Conservation (phyloP, 2,329 filamentous ascomycete species). For the Chrysoporthe cubensis region DNA sequence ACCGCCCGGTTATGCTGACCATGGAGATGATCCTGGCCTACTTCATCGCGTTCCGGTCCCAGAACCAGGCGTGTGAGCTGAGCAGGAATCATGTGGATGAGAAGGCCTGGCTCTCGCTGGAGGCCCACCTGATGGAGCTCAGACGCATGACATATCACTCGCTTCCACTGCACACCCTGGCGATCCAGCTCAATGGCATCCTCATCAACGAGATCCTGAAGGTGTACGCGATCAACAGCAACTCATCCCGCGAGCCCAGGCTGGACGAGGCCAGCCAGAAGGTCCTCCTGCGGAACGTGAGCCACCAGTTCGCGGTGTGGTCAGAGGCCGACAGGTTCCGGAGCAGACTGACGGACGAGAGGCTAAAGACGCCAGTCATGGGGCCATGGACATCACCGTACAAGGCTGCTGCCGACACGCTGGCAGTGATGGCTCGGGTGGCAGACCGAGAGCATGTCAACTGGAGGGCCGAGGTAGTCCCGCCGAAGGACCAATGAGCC, state of each 20-base stretch:
- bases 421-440: slow-evolving; percentile 49
- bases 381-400: slow-evolving; percentile 51
- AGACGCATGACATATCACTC: slow-evolving; percentile 43
- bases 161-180: slow-evolving; percentile 44
- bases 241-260: slow-evolving; percentile 26
- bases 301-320: slow-evolving; percentile 36
- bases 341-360: slow-evolving; percentile 38
- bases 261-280: slow-evolving; percentile 35
- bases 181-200: slow-evolving; percentile 49
- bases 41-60: slow-evolving; percentile 56
- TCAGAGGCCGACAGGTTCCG: slow-evolving; percentile 35
- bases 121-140: slow-evolving; percentile 50
- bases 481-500: slow-evolving; percentile 16
- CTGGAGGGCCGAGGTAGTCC: slow-evolving; percentile 47
- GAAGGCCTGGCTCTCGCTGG: slow-evolving; percentile 47
- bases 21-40: slow-evolving; percentile 58
- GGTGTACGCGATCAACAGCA: slow-evolving; percentile 39
- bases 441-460: slow-evolving; percentile 49
- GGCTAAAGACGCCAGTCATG: slow-evolving; percentile 36
- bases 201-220: slow-evolving; percentile 51
- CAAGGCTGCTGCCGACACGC: slow-evolving; percentile 44
- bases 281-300: slow-evolving; percentile 33
- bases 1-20: slow-evolving; percentile 37
- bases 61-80: slow-evolving; percentile 49
- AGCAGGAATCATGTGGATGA: slow-evolving; percentile 49